Evolutionary conservation across 2,329 filamentous ascomycete genomes (phyloP), one percentile per base, ranked within the genome.

Genomic region (Beauveria asiatica): DNA sequence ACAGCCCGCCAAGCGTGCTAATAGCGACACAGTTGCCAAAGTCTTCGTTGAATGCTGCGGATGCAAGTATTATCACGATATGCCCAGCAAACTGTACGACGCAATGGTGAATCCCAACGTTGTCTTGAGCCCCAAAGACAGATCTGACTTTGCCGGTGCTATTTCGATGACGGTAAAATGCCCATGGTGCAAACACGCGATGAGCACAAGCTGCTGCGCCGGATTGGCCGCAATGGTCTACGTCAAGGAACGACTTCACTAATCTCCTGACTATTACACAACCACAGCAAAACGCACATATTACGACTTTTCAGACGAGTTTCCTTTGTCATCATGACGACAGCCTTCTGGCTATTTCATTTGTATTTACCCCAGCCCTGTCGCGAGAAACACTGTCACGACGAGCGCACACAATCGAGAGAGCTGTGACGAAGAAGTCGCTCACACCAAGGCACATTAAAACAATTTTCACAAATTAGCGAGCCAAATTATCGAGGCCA

Each of bases 151-250:
- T 48, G 78, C 78, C 46, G 83, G 83, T 1, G 74, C 80, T 7
- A 78, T 86, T 49, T 83, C 79, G 9, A 85, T 84, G 64, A 82
- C 80, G 67, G 82, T 88, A 27, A 83, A 81, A 64, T 90, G 87
- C 69, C 86, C 86, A 9, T 90, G 87, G 87, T 90, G 87, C 69
- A 76, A 77, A 48, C 87, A 90, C 73, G 80, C 81, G 54, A 89
- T 90, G 86, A 85, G 78, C 64, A 86, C 80, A 16, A 75, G 73
- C 61, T 90, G 87, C 72, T 90, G 87, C 69, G 80, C 85, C 11
- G 87, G 86, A 8, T 87, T 87, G 73, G 83, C 84, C 11, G 83
- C 87, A 1, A 78, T 86, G 49, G 81, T 90, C 4, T 83, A 86
- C 63, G 73, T 90, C 66, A 83, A 83, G 67, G 85, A 89, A 70